Base-by-base conservation (phyloP, 345 rosid genomes). In the Moricandia moricandioides region DNA sequence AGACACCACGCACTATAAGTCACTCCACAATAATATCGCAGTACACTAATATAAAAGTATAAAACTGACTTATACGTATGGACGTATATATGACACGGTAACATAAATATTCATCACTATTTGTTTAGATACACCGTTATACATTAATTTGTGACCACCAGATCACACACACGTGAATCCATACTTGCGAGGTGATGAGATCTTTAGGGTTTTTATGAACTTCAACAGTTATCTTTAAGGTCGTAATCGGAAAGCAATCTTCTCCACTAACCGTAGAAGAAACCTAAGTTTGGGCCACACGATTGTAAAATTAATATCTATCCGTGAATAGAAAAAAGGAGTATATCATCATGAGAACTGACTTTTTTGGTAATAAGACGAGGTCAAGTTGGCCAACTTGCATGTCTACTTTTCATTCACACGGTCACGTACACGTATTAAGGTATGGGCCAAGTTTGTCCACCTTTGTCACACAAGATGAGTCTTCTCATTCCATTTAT, bases 371-470 rank as follows among this genome's bases (percentile, higher is more conserved):
- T 77, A 77, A 70, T 70, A 64, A 56, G 71, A 77, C 75, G 71
- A 70, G 52, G 14, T 70, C 80, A 77, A 77, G 71, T 70, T 63
- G 80, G 51, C 39, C 80, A 77, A 77, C 75, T 77, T 63, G 75
- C 24, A 70, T 63, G 33, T 63, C 75, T 64, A 70, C 75, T 70
- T 77, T 77, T 40, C 24, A 70, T 64, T 45, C 39, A 64, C 60
- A 63, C 60, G 71, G 69, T 59, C 79, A 67, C 47, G 62, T 61
- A 62, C 65, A 69, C 65, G 56, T 18, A 52, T 62, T 26, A 69
- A 69, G 47, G 70, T 76, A 76, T 69, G 74, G 62, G 37, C 37
- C 70, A 62, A 64, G 70, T 45, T 77, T 63, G 66, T 70, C 80
- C 66, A 77, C 65, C 37, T 75, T 73, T 55, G 70, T 54, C 70